Percentiles rank a stretch among this genome's conserved stretches.
Conservation (phyloP, 345 rosid genomes). For the Viola odorata region DNA sequence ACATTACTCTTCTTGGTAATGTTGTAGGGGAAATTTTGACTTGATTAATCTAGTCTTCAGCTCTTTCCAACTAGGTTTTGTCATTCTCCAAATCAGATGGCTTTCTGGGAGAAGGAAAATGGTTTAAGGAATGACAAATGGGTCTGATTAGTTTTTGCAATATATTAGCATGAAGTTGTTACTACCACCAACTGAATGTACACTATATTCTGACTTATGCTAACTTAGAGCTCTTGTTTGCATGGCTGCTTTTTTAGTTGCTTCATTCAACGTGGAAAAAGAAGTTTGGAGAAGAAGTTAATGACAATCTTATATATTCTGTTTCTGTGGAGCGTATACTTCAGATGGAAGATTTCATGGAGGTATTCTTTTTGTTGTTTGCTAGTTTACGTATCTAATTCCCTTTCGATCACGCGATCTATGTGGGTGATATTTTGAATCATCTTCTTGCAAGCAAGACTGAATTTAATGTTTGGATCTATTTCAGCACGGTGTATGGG, state of each 20-base stretch:
- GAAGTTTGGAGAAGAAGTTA: slow-evolving; percentile 65
- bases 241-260: slow-evolving; percentile 32
- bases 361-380: slow-evolving; percentile 37
- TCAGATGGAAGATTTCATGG: slow-evolving; percentile 82
- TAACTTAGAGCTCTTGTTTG: not conserved
- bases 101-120: too few relatives aligned
- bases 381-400: not conserved
- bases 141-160: too few relatives aligned
- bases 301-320: slow-evolving; percentile 45
- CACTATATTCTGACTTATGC: not conserved
- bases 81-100: too few relatives aligned
- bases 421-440: not conserved
- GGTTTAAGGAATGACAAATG: too few relatives aligned
- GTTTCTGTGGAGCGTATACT: slow-evolving; percentile 69
- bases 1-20: too few relatives aligned
- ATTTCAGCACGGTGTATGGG: slow-evolving; percentile 75
- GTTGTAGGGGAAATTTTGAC: too few relatives aligned
- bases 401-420: not conserved
- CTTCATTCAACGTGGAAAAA: slow-evolving; percentile 64
- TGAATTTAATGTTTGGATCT: slow-evolving; percentile 11
- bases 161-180: too few relatives aligned
- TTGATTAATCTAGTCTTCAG: too few relatives aligned
- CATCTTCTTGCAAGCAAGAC: not conserved
- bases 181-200: not conserved
- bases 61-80: too few relatives aligned